Percentiles rank a stretch among this genome's conserved stretches.
Evolutionary conservation across 1,284 basidiomycete genomes (phyloP).

Genomic region (Mycena citricolor): DNA sequence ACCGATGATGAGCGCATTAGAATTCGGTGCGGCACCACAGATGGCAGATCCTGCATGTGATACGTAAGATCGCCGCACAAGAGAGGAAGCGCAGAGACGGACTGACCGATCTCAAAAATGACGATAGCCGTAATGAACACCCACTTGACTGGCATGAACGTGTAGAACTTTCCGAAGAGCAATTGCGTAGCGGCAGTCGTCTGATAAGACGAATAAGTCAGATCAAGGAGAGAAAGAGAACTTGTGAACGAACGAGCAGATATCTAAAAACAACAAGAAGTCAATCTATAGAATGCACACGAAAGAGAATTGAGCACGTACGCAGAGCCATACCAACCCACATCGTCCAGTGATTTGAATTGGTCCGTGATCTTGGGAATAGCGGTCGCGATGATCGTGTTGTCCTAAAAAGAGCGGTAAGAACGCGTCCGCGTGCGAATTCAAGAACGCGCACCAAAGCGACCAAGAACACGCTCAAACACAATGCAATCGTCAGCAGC

Average conservation of each 20-base stretch:
- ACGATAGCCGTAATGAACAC: conserved; percentile 19
- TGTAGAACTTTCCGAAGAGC: conserved; percentile 18
- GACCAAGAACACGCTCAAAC: not conserved
- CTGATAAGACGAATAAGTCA: too few species aligned
- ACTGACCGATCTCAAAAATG: conserved; percentile 20
- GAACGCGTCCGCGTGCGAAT: too few species aligned
- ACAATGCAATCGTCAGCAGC: not conserved
- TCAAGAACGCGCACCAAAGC: conserved; percentile 1
- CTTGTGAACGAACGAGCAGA: conserved; percentile 12
- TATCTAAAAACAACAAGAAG: conserved; percentile 7
- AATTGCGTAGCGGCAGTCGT: conserved; percentile 9
- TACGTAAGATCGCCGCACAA: conserved; percentile 10
- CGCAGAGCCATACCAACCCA: conserved; percentile 18
- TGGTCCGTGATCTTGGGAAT: conserved; percentile 11
- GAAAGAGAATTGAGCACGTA: not conserved
- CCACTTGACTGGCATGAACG: conserved; percentile 15
- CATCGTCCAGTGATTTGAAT: conserved; percentile 13
- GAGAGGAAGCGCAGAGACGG: conserved; percentile 14
- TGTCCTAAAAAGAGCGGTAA: not conserved
- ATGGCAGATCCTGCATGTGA: conserved; percentile 21
- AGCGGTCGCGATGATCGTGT: conserved; percentile 1
- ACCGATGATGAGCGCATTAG: conserved; percentile 21
- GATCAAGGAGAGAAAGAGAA: too few species aligned
- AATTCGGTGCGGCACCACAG: conserved; percentile 18
- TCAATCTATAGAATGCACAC: not conserved